Evolutionary conservation across 331 rosid species (phyloP).

Genomic region (Ulmus americana): DNA sequence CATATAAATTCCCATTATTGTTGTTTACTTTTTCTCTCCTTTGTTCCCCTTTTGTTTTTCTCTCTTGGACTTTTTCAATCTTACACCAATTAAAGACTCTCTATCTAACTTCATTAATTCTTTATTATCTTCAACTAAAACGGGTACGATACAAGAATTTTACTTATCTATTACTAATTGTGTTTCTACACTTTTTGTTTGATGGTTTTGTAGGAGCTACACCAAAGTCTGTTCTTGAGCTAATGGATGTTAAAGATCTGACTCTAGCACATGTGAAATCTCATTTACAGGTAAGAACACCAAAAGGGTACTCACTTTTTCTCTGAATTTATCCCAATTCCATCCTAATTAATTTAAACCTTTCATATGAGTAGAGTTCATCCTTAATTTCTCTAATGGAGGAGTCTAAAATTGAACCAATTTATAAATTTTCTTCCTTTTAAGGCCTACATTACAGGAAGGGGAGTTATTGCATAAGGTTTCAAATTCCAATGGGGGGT

Average conservation of each 20-base stretch:
- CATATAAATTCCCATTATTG: not conserved
- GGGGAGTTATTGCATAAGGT: slow-evolving; percentile 27
- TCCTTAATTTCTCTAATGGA: not conserved
- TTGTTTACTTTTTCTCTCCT: slow-evolving; percentile 4
- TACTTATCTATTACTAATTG: not conserved
- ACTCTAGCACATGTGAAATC: slow-evolving; percentile 98
- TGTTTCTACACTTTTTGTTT: slow-evolving; percentile 6
- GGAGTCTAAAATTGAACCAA: not conserved
- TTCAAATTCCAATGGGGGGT: slow-evolving; percentile 57
- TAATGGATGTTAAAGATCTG: slow-evolving; percentile 99
- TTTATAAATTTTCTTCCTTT: not conserved
- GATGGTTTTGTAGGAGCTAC: slow-evolving; percentile 65
- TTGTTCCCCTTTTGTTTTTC: not conserved
- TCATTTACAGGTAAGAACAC: slow-evolving; percentile 68
- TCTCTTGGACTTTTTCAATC: not conserved
- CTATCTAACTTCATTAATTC: slow-evolving; percentile 22
- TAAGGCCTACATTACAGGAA: slow-evolving; percentile 33
- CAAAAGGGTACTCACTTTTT: not conserved
- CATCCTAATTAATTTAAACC: no score
- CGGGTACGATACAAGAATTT: slow-evolving; percentile 7
- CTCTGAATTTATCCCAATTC: no score
- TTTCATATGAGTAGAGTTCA: not conserved
- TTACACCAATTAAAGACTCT: not conserved
- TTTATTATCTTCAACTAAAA: not conserved
- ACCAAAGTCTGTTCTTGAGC: slow-evolving; percentile 98